A percentile compares a stretch with the other conserved stretches of the same genome.
Conservation (phyloP, 23 red algal species). For the Gracilariopsis chorda region DNA sequence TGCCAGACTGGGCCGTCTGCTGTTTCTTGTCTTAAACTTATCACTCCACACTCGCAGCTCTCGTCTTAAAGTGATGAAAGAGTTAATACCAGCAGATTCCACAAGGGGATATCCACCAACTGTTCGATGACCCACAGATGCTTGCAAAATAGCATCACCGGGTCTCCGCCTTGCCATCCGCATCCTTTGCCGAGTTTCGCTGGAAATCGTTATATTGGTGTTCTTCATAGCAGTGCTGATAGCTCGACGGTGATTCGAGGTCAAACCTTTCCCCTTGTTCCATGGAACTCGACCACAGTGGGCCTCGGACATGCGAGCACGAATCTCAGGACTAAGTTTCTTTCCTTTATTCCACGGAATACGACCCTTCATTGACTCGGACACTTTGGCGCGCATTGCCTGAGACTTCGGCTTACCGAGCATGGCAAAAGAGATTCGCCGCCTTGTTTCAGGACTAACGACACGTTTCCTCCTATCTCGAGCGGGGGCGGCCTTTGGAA, state of each 20-base stretch:
- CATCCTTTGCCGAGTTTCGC: conserved; percentile 54
- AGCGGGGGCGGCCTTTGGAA: neutral
- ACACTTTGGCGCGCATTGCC: conserved; percentile 76
- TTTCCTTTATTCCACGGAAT: conserved; percentile 93
- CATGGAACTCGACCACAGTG: conserved; percentile 61
- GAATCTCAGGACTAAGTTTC: conserved; percentile 81
- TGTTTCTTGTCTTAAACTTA: conserved; percentile 47
- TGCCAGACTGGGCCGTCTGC: conserved; percentile 75
- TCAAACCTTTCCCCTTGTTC: conserved; percentile 83
- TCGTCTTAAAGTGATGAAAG: conserved; percentile 78
- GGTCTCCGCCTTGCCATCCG: conserved; percentile 67
- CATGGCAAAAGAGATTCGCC: conserved; percentile 83
- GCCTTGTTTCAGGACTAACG: conserved; percentile 50
- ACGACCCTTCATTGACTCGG: conserved; percentile 50
- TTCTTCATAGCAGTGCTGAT: conserved; percentile 20
- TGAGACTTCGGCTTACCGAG: conserved; percentile 59
- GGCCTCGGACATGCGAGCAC: conserved; percentile 79
- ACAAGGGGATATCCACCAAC: conserved; percentile 41
- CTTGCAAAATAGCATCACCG: conserved; percentile 40
- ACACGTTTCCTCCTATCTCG: neutral
- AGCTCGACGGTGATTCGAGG: conserved; percentile 40
- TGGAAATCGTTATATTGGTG: conserved; percentile 5
- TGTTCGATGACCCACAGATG: neutral
- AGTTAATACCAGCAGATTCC: conserved; percentile 74
- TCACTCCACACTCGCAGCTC: conserved; percentile 85